Evolutionary conservation across 441 rosid species (phyloP), one percentile per base, ranked within the genome.

Genomic region (Populus hybrid): DNA sequence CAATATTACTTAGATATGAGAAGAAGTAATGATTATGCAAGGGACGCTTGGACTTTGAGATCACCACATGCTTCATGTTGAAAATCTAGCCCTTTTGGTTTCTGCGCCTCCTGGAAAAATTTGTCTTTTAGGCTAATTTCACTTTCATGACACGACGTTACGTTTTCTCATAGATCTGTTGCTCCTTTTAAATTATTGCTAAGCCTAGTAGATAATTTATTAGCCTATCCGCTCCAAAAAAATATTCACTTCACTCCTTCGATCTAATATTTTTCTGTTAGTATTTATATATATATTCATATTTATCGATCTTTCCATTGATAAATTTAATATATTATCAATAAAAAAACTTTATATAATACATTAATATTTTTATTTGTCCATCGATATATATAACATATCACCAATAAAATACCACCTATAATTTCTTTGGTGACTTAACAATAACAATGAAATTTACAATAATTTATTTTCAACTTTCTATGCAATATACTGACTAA

Each of bases 41-140:
- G 46, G 67, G 78, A 84, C 84, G 79, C 86, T 85, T 84, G 87
- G 86, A 76, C 82, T 2, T 14, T 34, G 30, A 20, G 63, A 46
- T 57, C 72, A 71, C 86, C 88, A 82, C 87, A 82, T 46, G 71
- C 72, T 70, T 46, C 42, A 14, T n/a, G 2, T 65, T 10, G 9
- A 82, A 76, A 81, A 68, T 84, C 76, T 36, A 6, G 2, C 3
- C 40, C 53, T 70, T 71, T 53, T 23, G 26, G 4, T 42, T 67
- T 61, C 11, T 3, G 26, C 28, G 26, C 26, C 28, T 21, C 66
- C 28, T 1, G 32, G 6, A 4, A 32, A 28, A 42, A 69, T 38
- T 23, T 66, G 20, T 20, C 65, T 65, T 61, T 28, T 18, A 7
- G 16, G 75, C 34, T 11, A 4, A 21, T 63, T 21, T 21, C 66